Conservation (phyloP, 2,329 filamentous ascomycete species). For the Apiospora arundinis region DNA sequence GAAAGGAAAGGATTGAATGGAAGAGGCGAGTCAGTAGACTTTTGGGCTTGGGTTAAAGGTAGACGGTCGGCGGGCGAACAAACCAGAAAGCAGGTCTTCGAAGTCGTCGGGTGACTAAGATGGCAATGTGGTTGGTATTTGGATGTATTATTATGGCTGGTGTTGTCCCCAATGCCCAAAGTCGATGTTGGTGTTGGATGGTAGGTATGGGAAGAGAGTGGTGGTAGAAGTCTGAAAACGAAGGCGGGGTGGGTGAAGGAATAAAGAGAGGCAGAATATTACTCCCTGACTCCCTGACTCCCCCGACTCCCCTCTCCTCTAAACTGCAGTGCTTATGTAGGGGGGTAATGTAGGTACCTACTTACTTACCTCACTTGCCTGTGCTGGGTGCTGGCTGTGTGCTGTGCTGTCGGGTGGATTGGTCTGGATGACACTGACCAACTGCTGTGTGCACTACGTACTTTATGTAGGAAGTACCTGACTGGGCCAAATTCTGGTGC, state of each 20-base stretch:
- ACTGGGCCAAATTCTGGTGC: too few species aligned
- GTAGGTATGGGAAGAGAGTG: not conserved
- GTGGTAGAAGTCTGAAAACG: slow-evolving; percentile 16
- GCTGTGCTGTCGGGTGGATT: slow-evolving; percentile 3
- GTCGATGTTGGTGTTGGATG: slow-evolving; percentile 23
- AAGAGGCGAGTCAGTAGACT: slow-evolving; percentile 16
- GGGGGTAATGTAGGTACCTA: not conserved
- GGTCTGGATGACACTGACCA: slow-evolving; percentile 12
- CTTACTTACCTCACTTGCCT: not conserved
- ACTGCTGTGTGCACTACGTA: not conserved
- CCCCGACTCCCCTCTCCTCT: not conserved
- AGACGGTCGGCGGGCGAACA: slow-evolving; percentile 7
- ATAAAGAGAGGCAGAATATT: slow-evolving; percentile 18
- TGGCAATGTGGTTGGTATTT: slow-evolving; percentile 20
- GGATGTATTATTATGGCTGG: slow-evolving; percentile 3
- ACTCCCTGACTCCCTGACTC: not conserved
- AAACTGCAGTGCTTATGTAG: slow-evolving; percentile 4
- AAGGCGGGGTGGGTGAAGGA: slow-evolving; percentile 6
- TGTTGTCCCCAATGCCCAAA: slow-evolving; percentile 3
- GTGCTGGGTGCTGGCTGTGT: too few species aligned
- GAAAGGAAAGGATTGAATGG: not conserved
- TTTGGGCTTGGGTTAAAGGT: not conserved
- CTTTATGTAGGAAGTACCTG: not conserved
- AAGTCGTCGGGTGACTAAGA: slow-evolving; percentile 21
- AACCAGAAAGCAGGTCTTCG: slow-evolving; percentile 19